Conservation (phyloP, 179 eudicot species). For the Beta macrorhiza region DNA sequence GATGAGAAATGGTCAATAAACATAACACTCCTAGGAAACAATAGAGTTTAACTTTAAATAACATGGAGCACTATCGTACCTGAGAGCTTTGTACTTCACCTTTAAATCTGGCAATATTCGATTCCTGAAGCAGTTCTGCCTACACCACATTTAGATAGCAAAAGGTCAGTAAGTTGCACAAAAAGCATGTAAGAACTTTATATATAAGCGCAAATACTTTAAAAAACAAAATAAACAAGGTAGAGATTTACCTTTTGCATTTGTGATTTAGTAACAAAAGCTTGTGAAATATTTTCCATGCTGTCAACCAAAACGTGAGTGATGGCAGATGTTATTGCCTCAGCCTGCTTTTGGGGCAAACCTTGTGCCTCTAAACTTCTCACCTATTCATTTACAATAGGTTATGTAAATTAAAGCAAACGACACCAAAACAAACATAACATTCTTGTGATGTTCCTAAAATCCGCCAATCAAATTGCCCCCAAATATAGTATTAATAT, state of each 20-base stretch:
- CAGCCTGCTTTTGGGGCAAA: conserved; percentile 74
- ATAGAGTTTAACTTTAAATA: not conserved
- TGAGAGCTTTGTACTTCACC: conserved; percentile 71
- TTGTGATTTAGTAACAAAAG: conserved; percentile 63
- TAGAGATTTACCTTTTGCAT: conserved; percentile 49
- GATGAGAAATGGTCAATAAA: not conserved
- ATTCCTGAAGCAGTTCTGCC: conserved; percentile 57
- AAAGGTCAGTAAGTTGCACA: not conserved
- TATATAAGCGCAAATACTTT: not conserved
- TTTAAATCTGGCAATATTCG: conserved; percentile 56
- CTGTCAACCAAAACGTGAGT: conserved; percentile 68
- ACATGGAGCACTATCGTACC: conserved; percentile 33
- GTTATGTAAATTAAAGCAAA: not conserved
- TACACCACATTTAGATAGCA: conserved; percentile 23
- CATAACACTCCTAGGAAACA: not conserved
- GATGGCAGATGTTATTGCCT: conserved; percentile 75
- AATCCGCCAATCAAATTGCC: not conserved
- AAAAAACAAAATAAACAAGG: not conserved
- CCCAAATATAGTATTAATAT: no score
- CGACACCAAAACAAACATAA: not conserved
- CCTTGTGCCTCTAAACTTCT: conserved; percentile 79
- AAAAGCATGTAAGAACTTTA: not conserved
- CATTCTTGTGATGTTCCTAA: not conserved
- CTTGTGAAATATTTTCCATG: conserved; percentile 57
- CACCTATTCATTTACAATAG: conserved; percentile 34